Conservation (phyloP, 306 rosid genomes). For the Fagus sylvatica region DNA sequence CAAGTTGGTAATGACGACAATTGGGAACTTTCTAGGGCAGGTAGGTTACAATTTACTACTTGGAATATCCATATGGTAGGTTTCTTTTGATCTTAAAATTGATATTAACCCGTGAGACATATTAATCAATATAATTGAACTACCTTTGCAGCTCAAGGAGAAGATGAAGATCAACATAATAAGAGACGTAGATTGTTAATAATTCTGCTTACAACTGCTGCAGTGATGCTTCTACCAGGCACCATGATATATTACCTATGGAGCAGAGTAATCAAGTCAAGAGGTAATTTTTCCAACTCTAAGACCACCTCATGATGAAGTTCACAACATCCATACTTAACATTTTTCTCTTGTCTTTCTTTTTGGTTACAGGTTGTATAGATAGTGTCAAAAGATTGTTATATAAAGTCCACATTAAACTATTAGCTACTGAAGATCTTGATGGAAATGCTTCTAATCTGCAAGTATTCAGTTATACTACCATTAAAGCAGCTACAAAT, state of each 20-base stretch:
- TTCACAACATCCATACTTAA: not conserved
- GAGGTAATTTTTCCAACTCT: not conserved
- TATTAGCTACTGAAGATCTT: conserved; percentile 6
- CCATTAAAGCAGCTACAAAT: conserved; percentile 47
- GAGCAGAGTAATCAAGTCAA: not conserved
- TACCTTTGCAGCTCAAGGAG: conserved; percentile 15
- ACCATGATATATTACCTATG: not conserved
- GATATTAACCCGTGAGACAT: not conserved
- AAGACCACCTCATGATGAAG: not conserved
- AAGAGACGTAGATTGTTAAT: not conserved
- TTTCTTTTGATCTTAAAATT: not conserved
- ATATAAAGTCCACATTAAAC: not conserved
- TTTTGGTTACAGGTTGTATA: not conserved
- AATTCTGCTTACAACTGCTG: conserved; percentile 4
- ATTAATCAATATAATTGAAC: not conserved
- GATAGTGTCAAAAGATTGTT: not conserved
- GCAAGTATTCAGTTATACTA: conserved; percentile 36
- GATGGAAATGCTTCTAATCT: conserved; percentile 28
- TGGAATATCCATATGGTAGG: not conserved
- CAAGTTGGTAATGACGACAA: conserved; percentile 52
- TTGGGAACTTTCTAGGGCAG: conserved; percentile 53
- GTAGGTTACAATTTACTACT: conserved; percentile 6
- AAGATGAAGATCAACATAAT: conserved; percentile 7
- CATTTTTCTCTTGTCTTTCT: not conserved
- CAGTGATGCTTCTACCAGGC: not conserved